phyloP scores from a whole-genome alignment of 179 eudicot species.

The Beta macrorhiza region DNA sequence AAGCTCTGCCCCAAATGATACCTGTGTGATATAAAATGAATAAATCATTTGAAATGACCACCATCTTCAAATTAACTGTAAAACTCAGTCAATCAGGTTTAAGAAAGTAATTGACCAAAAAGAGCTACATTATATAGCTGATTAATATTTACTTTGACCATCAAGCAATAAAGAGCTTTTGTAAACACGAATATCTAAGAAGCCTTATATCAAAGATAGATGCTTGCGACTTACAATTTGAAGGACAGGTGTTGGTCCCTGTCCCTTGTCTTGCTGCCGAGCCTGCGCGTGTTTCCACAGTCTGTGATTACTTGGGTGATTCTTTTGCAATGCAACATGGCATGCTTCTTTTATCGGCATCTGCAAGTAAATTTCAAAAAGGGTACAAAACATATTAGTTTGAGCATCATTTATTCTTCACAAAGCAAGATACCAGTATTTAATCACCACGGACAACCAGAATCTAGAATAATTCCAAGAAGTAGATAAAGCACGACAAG shows the following conservation, averaged over 20 bases:
- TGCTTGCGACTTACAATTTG: slow-evolving; percentile 70
- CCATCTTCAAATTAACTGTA: neutral
- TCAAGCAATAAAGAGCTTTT: neutral
- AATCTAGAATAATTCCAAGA: neutral
- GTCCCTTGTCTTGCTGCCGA: slow-evolving; percentile 77
- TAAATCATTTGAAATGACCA: neutral
- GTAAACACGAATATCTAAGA: slow-evolving; percentile 1
- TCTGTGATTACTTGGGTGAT: slow-evolving; percentile 77
- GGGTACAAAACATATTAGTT: neutral
- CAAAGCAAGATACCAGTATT: neutral
- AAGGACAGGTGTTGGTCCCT: slow-evolving; percentile 78
- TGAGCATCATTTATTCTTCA: neutral
- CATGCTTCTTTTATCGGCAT: slow-evolving; percentile 98
- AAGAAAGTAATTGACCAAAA: slow-evolving; percentile 2
- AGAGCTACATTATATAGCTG: neutral
- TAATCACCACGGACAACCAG: neutral
- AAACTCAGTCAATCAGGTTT: neutral
- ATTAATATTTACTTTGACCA: slow-evolving; percentile 6
- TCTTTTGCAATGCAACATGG: slow-evolving; percentile 89
- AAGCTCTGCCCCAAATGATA: slow-evolving; percentile 93
- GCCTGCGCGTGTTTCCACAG: slow-evolving; percentile 98
- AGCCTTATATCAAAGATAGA: neutral
- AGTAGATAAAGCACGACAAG: neutral
- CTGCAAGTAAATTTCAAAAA: slow-evolving; percentile 37
- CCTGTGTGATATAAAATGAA: slow-evolving; percentile 41